Base-by-base conservation (phyloP, 352 stramenopile genomes). In the Phytopythium kandeliae region DNA sequence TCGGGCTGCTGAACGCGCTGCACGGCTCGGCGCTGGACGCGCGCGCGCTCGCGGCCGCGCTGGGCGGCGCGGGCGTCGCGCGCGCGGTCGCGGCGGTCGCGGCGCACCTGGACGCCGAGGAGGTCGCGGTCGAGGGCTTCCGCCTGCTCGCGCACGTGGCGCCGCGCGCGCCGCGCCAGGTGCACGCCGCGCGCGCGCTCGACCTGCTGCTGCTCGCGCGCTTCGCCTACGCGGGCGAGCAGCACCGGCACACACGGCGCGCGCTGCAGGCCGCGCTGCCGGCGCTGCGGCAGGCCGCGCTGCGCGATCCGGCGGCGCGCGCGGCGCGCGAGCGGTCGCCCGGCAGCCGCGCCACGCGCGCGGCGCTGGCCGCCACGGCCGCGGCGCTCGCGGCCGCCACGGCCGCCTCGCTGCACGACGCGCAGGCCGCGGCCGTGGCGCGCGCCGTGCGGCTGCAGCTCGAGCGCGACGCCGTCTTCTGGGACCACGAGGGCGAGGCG, bases 91-190 rank as follows among this genome's bases (percentile, higher is more conserved):
- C 86, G 51, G 77, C 73, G 0, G 57, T 91, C n/a, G 74, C 79
- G 9, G 64, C 55, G 8, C 79, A 91, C 57, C 43, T 91, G 17
- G 74, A 87, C 52, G 86, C 78, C 0, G 79, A 89, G 40, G 79
- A 91, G 44, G 78, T 91, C 41, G 74, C 69, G 0, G 71, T 91
- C 8, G 79, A 91, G 57, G 77, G 79, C 1, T 87, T 91, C 36
- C 79, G 85, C 40, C 55, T 91, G 12, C 71, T 91, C 5, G 55
- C 74, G 31, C 66, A 71, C 5, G 52, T 91, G 2, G 79, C 77
- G 0, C 46, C 50, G 1, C 66, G 87, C 16, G 67, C 71, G 0
- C 84, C 72, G 40, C 57, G 57, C 13, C 60, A 69, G 26, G 66
- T 88, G 31, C 88, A 91, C 48, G 58, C 74, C 13, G 72, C 63